phyloP scores from a whole-genome alignment of 768 basidiomycete species.

The Suillus paluster region DNA sequence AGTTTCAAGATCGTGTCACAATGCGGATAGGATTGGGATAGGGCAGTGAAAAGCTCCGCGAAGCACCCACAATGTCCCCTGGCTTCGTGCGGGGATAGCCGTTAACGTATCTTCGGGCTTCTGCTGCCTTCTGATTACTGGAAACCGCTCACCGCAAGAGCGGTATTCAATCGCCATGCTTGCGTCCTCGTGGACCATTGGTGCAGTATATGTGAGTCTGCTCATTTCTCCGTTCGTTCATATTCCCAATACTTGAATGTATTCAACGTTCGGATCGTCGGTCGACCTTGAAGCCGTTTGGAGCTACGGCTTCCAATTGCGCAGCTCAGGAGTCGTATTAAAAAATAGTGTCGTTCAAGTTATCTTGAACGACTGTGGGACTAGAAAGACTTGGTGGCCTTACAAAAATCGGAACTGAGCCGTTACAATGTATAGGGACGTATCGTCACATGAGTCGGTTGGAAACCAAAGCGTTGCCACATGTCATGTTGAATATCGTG shows the following conservation, averaged over 20 bases:
- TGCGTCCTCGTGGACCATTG: neutral
- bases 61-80: neutral
- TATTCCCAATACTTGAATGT: neutral
- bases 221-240: neutral
- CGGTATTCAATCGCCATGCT: slow-evolving; percentile 1
- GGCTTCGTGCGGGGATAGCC: neutral
- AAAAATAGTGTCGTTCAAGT: no score
- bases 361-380: neutral
- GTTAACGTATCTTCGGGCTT: neutral
- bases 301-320: neutral
- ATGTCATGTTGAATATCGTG: neutral
- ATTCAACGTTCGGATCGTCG: neutral
- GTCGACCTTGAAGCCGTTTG: neutral
- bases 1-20: neutral
- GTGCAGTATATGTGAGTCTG: neutral
- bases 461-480: neutral
- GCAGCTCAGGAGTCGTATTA: neutral
- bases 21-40: neutral
- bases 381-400: neutral
- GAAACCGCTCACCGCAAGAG: slow-evolving; percentile 5
- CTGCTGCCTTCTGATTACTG: neutral
- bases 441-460: neutral
- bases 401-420: neutral
- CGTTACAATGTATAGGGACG: neutral
- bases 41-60: neutral